Conservation (phyloP, 2,329 filamentous ascomycete species). For the Lasiodiplodia sp. region DNA sequence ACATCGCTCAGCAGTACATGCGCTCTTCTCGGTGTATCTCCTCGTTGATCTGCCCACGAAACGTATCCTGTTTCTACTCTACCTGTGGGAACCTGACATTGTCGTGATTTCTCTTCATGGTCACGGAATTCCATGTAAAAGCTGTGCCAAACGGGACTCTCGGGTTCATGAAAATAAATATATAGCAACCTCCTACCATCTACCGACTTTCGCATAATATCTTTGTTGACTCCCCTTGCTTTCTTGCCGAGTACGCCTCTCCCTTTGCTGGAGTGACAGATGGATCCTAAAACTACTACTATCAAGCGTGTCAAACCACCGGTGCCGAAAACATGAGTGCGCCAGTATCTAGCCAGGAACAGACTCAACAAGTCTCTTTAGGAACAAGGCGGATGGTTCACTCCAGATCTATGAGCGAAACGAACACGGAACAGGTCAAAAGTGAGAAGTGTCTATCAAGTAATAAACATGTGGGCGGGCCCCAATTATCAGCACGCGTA, state of each 20-base stretch:
- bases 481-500: no score
- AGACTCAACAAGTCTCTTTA: not conserved
- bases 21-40: not conserved
- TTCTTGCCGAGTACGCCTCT: not conserved
- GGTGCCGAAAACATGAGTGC: not conserved
- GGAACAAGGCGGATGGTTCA: no score
- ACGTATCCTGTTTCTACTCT: not conserved
- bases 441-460: not conserved
- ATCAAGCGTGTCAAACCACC: not conserved
- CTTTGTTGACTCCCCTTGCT: not conserved
- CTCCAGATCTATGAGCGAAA: no score
- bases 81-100: not conserved
- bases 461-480: not conserved
- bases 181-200: not conserved
- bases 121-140: not conserved
- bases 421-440: no score
- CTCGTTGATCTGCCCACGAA: not conserved
- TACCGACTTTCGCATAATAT: not conserved
- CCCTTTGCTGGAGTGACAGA: not conserved
- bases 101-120: not conserved
- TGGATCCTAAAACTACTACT: not conserved
- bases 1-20: not conserved
- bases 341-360: not conserved
- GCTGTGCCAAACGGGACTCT: not conserved
- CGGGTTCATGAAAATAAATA: not conserved